Evolutionary conservation across 2,329 filamentous ascomycete genomes (phyloP).

Genomic region (Drechslerella coelobrocha): DNA sequence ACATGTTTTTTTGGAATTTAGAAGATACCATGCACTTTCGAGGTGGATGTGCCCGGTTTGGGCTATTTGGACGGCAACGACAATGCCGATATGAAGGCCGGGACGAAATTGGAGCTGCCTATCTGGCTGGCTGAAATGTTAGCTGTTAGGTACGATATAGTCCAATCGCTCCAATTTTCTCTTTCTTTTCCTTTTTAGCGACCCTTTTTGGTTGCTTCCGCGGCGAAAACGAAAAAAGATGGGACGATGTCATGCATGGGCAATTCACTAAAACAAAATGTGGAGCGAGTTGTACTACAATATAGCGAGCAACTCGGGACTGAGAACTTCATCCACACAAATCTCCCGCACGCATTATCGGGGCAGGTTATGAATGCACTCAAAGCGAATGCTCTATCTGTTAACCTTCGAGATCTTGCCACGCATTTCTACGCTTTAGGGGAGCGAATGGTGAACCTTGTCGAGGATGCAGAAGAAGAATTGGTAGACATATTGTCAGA

Average conservation of each 20-base stretch:
- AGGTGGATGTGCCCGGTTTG: conserved; percentile 83
- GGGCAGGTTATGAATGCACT: conserved; percentile 84
- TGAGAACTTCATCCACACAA: conserved; percentile 77
- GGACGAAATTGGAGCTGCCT: conserved; percentile 81
- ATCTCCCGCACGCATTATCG: conserved; percentile 75
- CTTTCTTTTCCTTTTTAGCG: conserved; percentile 10
- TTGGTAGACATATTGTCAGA: conserved; percentile 73
- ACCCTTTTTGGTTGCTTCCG: neutral
- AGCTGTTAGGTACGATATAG: conserved; percentile 64
- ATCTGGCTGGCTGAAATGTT: conserved; percentile 97
- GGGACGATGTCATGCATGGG: neutral
- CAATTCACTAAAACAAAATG: conserved; percentile 53
- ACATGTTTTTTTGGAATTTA: conserved; percentile 57
- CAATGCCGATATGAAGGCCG: conserved; percentile 73
- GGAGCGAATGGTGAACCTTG: conserved; percentile 84
- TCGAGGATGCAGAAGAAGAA: conserved; percentile 79
- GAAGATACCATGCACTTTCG: conserved; percentile 96
- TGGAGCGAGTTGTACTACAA: conserved; percentile 57
- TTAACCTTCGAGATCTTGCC: conserved; percentile 81
- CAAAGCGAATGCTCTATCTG: conserved; percentile 84
- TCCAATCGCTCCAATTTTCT: neutral
- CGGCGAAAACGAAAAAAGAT: conserved; percentile 10
- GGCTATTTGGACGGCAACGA: conserved; percentile 89
- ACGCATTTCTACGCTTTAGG: conserved; percentile 88
- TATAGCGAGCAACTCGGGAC: conserved; percentile 58